phyloP scores from a whole-genome alignment of 2,329 filamentous ascomycete species.

The Neopestalotiopsis sp. region DNA sequence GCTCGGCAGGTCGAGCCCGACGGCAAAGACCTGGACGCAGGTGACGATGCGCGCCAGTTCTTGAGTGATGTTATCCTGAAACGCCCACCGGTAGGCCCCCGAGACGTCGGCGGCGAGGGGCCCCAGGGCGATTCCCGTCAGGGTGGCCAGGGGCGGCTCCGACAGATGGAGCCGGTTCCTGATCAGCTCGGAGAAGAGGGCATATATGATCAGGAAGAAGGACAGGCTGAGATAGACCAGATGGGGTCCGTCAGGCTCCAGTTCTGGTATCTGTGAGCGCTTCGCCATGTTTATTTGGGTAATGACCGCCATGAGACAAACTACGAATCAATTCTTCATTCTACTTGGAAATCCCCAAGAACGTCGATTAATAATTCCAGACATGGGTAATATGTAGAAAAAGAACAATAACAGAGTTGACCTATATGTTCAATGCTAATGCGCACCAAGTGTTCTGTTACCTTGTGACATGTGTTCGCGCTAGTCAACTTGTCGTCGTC shows the following conservation, averaged over 20 bases:
- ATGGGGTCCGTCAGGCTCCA: constrained; percentile 7
- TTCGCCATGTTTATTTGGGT: background rate
- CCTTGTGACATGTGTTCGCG: background rate
- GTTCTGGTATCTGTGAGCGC: background rate
- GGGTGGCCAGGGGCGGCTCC: constrained; percentile 10
- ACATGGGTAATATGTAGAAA: background rate
- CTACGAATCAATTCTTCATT: background rate
- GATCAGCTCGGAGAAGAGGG: constrained; percentile 13
- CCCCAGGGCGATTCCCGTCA: constrained; percentile 2
- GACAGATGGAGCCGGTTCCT: constrained; percentile 14
- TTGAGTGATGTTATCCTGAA: constrained; percentile 11
- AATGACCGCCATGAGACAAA: background rate
- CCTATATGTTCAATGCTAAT: background rate
- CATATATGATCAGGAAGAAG: constrained; percentile 8
- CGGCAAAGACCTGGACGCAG: constrained; percentile 63
- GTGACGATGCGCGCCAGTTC: constrained; percentile 1
- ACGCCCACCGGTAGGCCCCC: background rate
- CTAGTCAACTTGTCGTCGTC: background rate
- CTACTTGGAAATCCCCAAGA: background rate
- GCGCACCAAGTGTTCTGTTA: too few species aligned
- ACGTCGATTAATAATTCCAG: background rate
- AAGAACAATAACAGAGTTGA: background rate
- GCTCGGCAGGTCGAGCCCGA: constrained; percentile 65
- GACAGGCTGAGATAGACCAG: constrained; percentile 9
- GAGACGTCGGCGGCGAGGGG: constrained; percentile 5